Evolutionary conservation across 192 early-diverging fungal genomes (phyloP).

Genomic region (Thamnidium elegans): DNA sequence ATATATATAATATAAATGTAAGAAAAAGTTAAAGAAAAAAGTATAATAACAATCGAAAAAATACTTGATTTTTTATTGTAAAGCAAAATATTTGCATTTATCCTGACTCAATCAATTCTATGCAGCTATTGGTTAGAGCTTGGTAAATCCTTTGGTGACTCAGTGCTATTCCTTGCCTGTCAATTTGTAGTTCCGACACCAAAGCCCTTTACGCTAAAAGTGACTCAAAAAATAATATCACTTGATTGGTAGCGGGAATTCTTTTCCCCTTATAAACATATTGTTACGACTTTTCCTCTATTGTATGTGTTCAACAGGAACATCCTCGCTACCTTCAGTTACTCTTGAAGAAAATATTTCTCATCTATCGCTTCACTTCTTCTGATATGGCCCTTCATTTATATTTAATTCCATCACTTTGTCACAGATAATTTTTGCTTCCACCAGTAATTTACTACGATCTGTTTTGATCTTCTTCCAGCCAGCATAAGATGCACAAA

Average conservation of each 20-base stretch:
- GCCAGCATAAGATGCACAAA: background rate
- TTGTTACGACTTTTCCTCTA: too few relatives aligned
- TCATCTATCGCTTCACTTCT: too few relatives aligned
- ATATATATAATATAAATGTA: background rate
- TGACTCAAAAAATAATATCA: too few relatives aligned
- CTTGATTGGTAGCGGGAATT: too few relatives aligned
- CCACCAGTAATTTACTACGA: background rate
- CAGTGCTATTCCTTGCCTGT: background rate
- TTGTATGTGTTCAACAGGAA: too few relatives aligned
- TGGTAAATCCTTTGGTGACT: background rate
- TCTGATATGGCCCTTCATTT: background rate
- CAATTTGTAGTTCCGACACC: too few relatives aligned
- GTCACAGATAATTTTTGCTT: background rate
- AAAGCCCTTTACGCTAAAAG: too few relatives aligned
- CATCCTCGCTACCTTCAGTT: too few relatives aligned
- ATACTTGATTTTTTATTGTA: background rate
- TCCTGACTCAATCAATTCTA: constrained; percentile 18
- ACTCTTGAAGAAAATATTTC: too few relatives aligned
- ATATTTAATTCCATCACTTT: background rate
- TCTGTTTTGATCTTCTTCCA: constrained; percentile 2
- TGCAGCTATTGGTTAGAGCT: constrained; percentile 5
- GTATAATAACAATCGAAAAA: background rate
- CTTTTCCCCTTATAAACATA: too few relatives aligned
- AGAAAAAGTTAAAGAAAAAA: constrained; percentile 6
- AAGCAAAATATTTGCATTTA: background rate